Percentiles rank a stretch among this genome's conserved stretches.
These are phyloP conservation scores for Mortierella sp. DNA, from an alignment of 371 early-diverging fungal genomes.

Conservation along the genomic window DNA sequence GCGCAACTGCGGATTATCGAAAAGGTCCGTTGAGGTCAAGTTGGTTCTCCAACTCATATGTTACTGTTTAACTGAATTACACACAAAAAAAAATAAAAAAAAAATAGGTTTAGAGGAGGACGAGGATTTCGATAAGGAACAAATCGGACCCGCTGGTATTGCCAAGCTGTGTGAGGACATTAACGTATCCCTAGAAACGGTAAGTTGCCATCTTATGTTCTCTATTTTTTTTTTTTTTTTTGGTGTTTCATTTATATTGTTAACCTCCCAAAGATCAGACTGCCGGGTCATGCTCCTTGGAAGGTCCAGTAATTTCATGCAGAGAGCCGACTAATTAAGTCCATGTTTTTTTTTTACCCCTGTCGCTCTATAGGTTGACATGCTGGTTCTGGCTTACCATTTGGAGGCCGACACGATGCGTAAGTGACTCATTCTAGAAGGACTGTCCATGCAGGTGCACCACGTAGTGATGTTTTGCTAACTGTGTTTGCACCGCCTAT, in stretches of 20 bases:
- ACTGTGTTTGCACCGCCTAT: neutral
- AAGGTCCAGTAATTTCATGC: conserved; percentile 2
- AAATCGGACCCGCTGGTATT: conserved; percentile 48
- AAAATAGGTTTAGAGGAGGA: conserved; percentile 41
- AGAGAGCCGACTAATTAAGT: conserved; percentile 15
- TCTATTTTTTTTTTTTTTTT: neutral
- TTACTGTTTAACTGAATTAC: neutral
- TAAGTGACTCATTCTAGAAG: conserved; percentile 27
- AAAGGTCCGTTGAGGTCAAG: neutral
- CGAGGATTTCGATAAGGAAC: conserved; percentile 40
- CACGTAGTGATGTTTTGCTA: neutral
- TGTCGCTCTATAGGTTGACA: conserved; percentile 59
- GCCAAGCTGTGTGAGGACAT: conserved; percentile 51
- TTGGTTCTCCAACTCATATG: neutral
- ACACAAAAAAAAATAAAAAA: neutral
- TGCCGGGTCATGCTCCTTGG: neutral
- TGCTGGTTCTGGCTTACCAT: conserved; percentile 74
- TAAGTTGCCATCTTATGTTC: conserved; percentile 16
- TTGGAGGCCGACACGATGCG: conserved; percentile 74
- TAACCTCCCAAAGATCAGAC: neutral
- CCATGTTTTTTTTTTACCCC: conserved; percentile 1
- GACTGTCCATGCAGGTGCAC: neutral
- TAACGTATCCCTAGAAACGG: conserved; percentile 42
- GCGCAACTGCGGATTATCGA: too few relatives aligned
- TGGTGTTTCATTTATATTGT: neutral